Conservation (phyloP, 257 asterid species). For the Linderniella brevidens region DNA sequence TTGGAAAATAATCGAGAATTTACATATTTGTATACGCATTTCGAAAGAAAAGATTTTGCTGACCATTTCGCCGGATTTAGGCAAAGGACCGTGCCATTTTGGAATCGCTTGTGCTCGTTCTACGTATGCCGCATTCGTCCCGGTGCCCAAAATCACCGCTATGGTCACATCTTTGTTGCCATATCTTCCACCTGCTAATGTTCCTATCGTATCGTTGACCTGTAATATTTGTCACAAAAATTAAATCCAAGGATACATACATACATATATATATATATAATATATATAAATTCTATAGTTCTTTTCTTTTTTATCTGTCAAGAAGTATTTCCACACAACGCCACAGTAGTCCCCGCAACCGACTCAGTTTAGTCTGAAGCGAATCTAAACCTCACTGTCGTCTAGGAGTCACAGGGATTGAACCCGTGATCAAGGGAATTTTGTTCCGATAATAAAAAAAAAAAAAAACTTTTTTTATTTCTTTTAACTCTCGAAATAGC, state of each 20-base stretch:
- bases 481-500: too few species aligned
- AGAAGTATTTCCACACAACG: too few species aligned
- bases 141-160: slow-evolving; percentile 86
- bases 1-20: neutral
- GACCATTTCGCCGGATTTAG: slow-evolving; percentile 87
- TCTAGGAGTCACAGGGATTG: neutral
- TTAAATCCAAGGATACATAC: neutral
- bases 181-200: slow-evolving; percentile 80
- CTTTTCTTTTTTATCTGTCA: too few species aligned
- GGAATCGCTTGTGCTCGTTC: slow-evolving; percentile 87
- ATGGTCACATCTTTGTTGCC: slow-evolving; percentile 38
- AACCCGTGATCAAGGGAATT: too few species aligned
- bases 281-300: too few species aligned
- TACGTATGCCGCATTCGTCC: slow-evolving; percentile 83
- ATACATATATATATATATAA: too few species aligned
- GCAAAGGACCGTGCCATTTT: slow-evolving; percentile 86
- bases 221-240: slow-evolving; percentile 14
- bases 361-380: too few species aligned
- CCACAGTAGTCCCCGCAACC: too few species aligned
- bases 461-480: too few species aligned
- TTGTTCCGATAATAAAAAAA: too few species aligned
- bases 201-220: slow-evolving; percentile 92
- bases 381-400: too few species aligned
- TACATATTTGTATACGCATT: neutral
- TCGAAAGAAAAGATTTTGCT: slow-evolving; percentile 8